Conservation (phyloP, 2,329 filamentous ascomycete genomes). For the Macroventuria anomochaeta region DNA sequence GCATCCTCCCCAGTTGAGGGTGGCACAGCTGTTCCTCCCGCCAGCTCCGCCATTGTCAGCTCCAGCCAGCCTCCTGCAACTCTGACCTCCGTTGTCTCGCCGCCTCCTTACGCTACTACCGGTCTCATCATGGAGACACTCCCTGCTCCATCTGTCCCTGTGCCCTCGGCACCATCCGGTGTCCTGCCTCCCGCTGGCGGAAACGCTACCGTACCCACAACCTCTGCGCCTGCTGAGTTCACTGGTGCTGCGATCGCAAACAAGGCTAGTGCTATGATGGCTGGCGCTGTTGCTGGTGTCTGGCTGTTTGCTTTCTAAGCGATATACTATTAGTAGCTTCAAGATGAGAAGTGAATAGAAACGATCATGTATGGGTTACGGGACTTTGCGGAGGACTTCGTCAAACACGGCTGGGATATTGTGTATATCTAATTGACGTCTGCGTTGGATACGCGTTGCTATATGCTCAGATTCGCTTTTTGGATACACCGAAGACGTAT, state of each 20-base stretch:
- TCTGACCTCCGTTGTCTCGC: constrained; percentile 11
- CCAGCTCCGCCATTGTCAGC: constrained; percentile 2
- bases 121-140: constrained; percentile 39
- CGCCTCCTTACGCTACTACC: constrained; percentile 30
- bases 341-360: no score
- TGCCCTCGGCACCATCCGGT: constrained; percentile 32
- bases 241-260: constrained; percentile 36
- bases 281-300: constrained; percentile 32
- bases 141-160: constrained; percentile 31
- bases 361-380: neutral
- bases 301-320: constrained; percentile 37
- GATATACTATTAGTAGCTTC: neutral
- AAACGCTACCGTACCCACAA: constrained; percentile 25
- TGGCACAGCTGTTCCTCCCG: neutral
- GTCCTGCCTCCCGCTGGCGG: constrained; percentile 19
- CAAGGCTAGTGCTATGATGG: constrained; percentile 31
- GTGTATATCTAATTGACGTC: constrained; percentile 13
- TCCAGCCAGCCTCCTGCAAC: constrained; percentile 11
- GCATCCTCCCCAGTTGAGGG: constrained; percentile 14
- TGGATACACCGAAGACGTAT: neutral
- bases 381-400: constrained; percentile 9
- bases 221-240: constrained; percentile 33
- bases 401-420: constrained; percentile 8
- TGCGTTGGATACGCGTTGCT: constrained; percentile 4
- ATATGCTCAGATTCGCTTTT: neutral